phyloP scores from a whole-genome alignment of 2,329 filamentous ascomycete genomes.

The Fusarium udum region DNA sequence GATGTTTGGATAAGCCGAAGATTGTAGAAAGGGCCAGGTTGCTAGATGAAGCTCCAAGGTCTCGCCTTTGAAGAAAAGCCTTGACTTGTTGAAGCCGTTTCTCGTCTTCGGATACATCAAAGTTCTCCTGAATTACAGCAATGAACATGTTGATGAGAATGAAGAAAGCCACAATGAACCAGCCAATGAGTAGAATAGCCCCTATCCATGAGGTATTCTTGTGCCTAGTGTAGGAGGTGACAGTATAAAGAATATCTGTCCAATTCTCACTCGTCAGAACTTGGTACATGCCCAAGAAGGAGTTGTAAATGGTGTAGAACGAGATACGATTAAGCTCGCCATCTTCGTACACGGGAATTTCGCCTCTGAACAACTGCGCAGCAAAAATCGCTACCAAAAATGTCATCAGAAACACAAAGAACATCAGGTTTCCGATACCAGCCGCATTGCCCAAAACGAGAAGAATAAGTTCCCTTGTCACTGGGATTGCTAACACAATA shows the following conservation, averaged over 20 bases:
- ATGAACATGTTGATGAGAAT: slow-evolving; percentile 99
- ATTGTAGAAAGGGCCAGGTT: slow-evolving; percentile 81
- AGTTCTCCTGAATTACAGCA: slow-evolving; percentile 99
- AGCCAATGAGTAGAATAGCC: slow-evolving; percentile 88
- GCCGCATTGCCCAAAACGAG: slow-evolving; percentile 90
- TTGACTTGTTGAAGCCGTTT: slow-evolving; percentile 97
- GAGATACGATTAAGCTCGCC: slow-evolving; percentile 74
- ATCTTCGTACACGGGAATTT: slow-evolving; percentile 73
- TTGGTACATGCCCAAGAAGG: slow-evolving; percentile 98
- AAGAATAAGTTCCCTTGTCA: slow-evolving; percentile 86
- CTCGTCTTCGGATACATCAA: slow-evolving; percentile 97
- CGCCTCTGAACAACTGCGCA: slow-evolving; percentile 88
- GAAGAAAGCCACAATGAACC: slow-evolving; percentile 96
- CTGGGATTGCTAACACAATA: slow-evolving; percentile 85
- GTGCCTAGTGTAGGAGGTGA: slow-evolving; percentile 73
- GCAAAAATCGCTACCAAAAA: slow-evolving; percentile 95
- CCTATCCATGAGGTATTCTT: slow-evolving; percentile 90
- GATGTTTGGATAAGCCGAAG: slow-evolving; percentile 69
- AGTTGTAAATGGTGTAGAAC: slow-evolving; percentile 93
- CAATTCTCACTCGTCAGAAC: slow-evolving; percentile 96
- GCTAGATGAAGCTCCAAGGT: slow-evolving; percentile 75
- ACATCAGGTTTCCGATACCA: slow-evolving; percentile 92
- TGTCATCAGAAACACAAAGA: slow-evolving; percentile 96
- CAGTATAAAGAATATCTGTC: slow-evolving; percentile 86
- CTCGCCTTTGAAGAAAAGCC: slow-evolving; percentile 90